These are phyloP conservation scores for Liriodendron chinense DNA, from an alignment of 164 flowering plant species.

Conservation along the genomic window DNA sequence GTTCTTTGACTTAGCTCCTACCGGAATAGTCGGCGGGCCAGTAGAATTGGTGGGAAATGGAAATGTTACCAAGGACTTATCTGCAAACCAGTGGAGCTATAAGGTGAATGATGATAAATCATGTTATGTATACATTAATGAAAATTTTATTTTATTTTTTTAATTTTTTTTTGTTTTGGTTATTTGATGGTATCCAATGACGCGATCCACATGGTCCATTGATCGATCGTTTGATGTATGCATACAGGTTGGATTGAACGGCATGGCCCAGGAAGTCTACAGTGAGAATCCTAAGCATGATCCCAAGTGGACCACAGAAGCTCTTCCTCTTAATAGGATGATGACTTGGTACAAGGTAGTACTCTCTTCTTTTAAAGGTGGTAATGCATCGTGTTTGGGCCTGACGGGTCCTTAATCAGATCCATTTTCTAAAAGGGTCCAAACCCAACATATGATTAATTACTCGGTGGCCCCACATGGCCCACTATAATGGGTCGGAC, in stretches of 20 bases:
- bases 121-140: too few species aligned
- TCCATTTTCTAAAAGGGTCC: too few species aligned
- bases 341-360: constrained; percentile 10
- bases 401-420: too few species aligned
- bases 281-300: background rate
- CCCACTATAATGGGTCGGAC: too few species aligned
- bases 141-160: too few species aligned
- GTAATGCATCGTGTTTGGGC: too few species aligned
- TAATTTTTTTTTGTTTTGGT: too few species aligned
- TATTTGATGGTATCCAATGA: too few species aligned
- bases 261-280: background rate
- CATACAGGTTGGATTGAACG: constrained; percentile 4
- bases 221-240: too few species aligned
- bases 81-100: constrained; percentile 46
- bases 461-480: too few species aligned
- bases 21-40: constrained; percentile 50
- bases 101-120: constrained; percentile 15
- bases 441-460: too few species aligned
- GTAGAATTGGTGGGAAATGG: constrained; percentile 42
- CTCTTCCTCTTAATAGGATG: background rate
- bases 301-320: background rate
- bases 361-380: background rate
- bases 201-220: too few species aligned
- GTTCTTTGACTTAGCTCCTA: constrained; percentile 26
- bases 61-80: constrained; percentile 41